phyloP scores from a whole-genome alignment of 2,329 filamentous ascomycete genomes.

The Aspergillus sergii region DNA sequence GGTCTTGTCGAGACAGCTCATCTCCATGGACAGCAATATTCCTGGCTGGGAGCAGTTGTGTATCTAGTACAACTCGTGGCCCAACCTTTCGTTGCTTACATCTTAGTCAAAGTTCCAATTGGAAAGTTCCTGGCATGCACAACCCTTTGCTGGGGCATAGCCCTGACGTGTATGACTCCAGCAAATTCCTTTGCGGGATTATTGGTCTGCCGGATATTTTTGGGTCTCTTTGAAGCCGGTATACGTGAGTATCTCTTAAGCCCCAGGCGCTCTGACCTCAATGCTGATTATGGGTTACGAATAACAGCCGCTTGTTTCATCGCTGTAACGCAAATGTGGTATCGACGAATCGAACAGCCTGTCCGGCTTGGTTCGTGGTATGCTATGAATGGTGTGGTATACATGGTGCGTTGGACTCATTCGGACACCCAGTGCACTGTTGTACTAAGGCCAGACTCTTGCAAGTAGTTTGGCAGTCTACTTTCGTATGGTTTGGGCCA shows the following conservation, averaged over 20 bases:
- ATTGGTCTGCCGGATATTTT: conserved; percentile 57
- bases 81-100: conserved; percentile 55
- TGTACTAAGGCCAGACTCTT: neutral
- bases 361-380: conserved; percentile 56
- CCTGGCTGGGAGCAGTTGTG: conserved; percentile 55
- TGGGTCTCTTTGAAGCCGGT: conserved; percentile 59
- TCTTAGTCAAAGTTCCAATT: conserved; percentile 63
- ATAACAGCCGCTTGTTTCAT: conserved; percentile 52
- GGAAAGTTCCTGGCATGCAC: conserved; percentile 61
- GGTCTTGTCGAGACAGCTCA: conserved; percentile 62
- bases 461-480: conserved; percentile 50
- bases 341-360: conserved; percentile 55
- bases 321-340: conserved; percentile 60
- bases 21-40: conserved; percentile 59
- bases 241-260: conserved; percentile 29
- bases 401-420: conserved; percentile 43
- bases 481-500: conserved; percentile 57
- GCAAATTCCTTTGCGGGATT: conserved; percentile 54
- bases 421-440: neutral
- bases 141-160: conserved; percentile 56
- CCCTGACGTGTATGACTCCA: conserved; percentile 56
- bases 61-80: conserved; percentile 59
- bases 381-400: conserved; percentile 59
- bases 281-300: neutral
- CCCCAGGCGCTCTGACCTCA: neutral